phyloP scores from a whole-genome alignment of 2,329 filamentous ascomycete species.

The Cladosporium sp. region DNA sequence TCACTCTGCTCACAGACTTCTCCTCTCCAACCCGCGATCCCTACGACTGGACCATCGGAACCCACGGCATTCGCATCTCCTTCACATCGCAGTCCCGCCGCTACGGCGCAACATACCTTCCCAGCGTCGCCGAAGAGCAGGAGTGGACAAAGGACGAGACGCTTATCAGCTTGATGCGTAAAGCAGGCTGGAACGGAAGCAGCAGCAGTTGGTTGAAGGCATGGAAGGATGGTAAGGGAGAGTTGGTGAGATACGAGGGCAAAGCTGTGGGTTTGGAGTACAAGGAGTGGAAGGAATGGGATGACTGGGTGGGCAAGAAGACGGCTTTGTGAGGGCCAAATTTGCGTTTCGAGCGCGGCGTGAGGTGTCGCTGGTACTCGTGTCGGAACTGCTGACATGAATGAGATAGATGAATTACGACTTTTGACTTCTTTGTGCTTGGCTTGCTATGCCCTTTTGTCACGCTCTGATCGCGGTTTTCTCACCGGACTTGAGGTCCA shows the following conservation, averaged over 20 bases:
- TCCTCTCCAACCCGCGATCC: slow-evolving; percentile 61
- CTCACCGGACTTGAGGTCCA: not conserved
- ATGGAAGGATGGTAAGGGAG: slow-evolving; percentile 74
- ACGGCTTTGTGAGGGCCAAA: not conserved
- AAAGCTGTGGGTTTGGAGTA: slow-evolving; percentile 72
- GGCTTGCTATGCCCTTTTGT: not conserved
- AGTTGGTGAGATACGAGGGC: slow-evolving; percentile 83
- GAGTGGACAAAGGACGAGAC: slow-evolving; percentile 95
- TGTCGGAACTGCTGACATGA: not conserved
- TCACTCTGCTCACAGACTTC: slow-evolving; percentile 66
- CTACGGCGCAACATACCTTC: slow-evolving; percentile 86
- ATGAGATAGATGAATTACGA: slow-evolving; percentile 12
- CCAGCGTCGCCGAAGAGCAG: slow-evolving; percentile 87
- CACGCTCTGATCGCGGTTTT: not conserved
- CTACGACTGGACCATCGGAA: slow-evolving; percentile 83
- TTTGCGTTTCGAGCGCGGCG: slow-evolving; percentile 4
- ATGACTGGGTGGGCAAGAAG: slow-evolving; percentile 62
- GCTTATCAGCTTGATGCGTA: slow-evolving; percentile 83
- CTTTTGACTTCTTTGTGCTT: not conserved
- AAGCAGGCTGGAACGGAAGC: slow-evolving; percentile 83
- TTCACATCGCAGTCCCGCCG: slow-evolving; percentile 73
- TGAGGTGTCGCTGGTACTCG: not conserved
- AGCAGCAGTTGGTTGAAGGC: slow-evolving; percentile 45
- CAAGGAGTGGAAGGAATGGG: slow-evolving; percentile 76
- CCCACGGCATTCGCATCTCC: slow-evolving; percentile 81